phyloP scores from a whole-genome alignment of 208 protist species.

The Acanthamoeba lenticulata region DNA sequence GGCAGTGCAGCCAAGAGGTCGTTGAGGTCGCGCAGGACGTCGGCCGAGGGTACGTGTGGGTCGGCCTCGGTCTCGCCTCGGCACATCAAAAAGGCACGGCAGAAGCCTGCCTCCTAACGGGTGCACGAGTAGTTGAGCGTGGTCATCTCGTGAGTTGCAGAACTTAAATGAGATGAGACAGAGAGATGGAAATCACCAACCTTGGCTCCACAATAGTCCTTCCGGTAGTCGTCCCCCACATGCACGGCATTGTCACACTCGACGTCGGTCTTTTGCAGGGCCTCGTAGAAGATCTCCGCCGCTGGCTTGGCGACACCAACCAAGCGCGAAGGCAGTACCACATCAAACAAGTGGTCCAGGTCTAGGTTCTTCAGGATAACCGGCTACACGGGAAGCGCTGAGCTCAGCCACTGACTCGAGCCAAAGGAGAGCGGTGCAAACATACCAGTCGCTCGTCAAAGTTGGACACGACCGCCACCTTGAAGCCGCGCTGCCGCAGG shows the following conservation, averaged over 20 bases:
- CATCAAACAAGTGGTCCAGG: slow-evolving; percentile 8
- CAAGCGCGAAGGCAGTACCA: not conserved
- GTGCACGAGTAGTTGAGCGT: too few species aligned
- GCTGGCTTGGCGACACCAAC: not conserved
- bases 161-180: too few species aligned
- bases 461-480: not conserved
- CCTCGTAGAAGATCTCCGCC: not conserved
- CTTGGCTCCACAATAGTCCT: not conserved
- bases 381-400: not conserved
- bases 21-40: too few species aligned
- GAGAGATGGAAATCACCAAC: too few species aligned
- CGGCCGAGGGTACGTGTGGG: too few species aligned
- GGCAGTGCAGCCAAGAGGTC: too few species aligned
- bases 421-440: not conserved
- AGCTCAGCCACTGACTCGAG: not conserved
- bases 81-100: too few species aligned
- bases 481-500: not conserved
- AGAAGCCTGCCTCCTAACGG: too few species aligned
- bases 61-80: too few species aligned
- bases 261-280: not conserved
- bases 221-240: not conserved
- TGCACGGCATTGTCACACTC: not conserved
- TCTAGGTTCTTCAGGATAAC: not conserved
- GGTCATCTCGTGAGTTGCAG: too few species aligned
- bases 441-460: not conserved